Percentiles rank a stretch among this genome's conserved stretches.
Conservation (phyloP, 73 alveolate species). For the Tetrahymena thermophila region DNA sequence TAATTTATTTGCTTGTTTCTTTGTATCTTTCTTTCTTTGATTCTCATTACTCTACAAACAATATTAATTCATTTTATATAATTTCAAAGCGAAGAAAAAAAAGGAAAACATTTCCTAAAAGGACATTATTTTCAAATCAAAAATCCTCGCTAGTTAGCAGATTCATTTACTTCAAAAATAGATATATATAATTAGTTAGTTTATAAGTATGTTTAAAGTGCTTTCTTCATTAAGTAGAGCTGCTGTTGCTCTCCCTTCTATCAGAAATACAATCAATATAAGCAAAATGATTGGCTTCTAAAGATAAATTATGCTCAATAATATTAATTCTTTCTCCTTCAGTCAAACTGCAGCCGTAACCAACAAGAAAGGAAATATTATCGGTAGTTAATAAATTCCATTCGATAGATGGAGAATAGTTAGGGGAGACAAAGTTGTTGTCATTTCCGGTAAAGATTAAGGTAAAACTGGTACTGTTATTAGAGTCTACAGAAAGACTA, state of each 20-base stretch:
- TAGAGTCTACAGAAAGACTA: conserved; percentile 53
- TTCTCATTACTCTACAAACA: not conserved
- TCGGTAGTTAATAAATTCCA: conserved; percentile 6
- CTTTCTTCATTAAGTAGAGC: not conserved
- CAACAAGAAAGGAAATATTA: not conserved
- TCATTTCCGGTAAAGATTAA: conserved; percentile 62
- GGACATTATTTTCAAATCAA: not conserved
- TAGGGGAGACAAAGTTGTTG: conserved; percentile 70
- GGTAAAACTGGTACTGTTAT: conserved; percentile 68
- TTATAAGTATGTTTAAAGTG: not conserved
- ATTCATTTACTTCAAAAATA: not conserved
- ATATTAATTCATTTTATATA: not conserved
- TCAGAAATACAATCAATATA: not conserved
- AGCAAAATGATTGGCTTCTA: not conserved
- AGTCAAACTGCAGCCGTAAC: not conserved
- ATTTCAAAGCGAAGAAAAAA: not conserved
- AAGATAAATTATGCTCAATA: not conserved
- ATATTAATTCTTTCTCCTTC: not conserved
- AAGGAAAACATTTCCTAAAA: not conserved
- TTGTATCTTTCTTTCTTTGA: not conserved
- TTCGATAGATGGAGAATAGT: conserved; percentile 62
- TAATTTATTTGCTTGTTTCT: not conserved
- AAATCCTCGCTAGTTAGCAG: not conserved
- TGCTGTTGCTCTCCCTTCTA: not conserved
- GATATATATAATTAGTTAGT: not conserved